Evolutionary conservation across 2,329 filamentous ascomycete species (phyloP), one percentile per base, ranked within the genome.

Genomic region (Penicillium psychrosexuale): DNA sequence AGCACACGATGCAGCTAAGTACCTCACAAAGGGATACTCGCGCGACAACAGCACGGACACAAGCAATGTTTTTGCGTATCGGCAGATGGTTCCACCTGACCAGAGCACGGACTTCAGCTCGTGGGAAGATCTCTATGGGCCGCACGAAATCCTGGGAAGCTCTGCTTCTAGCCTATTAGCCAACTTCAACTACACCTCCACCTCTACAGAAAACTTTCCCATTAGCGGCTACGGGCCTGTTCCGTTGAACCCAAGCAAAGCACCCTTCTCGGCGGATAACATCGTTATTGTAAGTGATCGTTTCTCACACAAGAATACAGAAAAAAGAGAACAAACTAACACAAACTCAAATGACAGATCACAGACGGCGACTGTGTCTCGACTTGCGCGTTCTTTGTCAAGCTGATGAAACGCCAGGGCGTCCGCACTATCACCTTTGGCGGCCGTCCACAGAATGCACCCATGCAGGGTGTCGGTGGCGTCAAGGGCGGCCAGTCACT

Each of bases 381-480:
- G 0, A 83, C 84, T 3, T 87, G 84, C 67, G 79, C 82, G 30
- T 72, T 83, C 38, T 83, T 86, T 66, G 74, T 75, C 12, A 78
- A 83, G 42, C 74, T 84, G 24, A 78, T 86, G 75, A 76, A 77
- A 7, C 74, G 77, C 53, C 76, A 75, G 31, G 78, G 80, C 22
- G 80, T 87, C 2, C 80, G 80, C 59, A 81, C 80, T 34, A 77
- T 87, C 43, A 77, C 77, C 1, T 74, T 85, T 24, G 86, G 87
- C 9, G 87, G 87, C 1, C 80, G 82, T 1, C 81, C 85, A 0
- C 70, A 73, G 11, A 63, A 75, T 0, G 74, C 72, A 3, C 78
- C 80, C 0, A 88, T 86, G 74, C 84, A 87, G 72, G 80, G 78
- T 5, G 76, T 87, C 17, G 84, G 85, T n/a, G 86, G 85, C n/a